phyloP scores from a whole-genome alignment of 2,329 filamentous ascomycete species.

The Scedosporium aurantiacum region DNA sequence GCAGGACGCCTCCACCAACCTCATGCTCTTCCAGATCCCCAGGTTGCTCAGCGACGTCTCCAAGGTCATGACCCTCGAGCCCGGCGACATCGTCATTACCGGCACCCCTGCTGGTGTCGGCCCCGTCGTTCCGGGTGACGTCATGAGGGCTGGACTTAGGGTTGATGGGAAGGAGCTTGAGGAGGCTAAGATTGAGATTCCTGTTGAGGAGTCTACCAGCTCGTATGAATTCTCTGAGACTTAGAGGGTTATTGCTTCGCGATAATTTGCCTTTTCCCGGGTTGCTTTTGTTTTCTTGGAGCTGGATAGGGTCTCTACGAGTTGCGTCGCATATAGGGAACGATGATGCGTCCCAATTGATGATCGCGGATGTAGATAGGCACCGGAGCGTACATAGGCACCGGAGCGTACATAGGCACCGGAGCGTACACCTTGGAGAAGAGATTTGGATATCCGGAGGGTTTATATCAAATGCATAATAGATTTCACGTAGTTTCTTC shows the following conservation, averaged over 20 bases:
- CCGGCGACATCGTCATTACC: slow-evolving; percentile 89
- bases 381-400: no score
- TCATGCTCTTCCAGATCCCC: slow-evolving; percentile 91
- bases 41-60: slow-evolving; percentile 83
- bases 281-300: background rate
- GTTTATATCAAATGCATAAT: background rate
- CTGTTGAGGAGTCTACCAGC: slow-evolving; percentile 67
- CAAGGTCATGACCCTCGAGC: slow-evolving; percentile 84
- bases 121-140: slow-evolving; percentile 70
- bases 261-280: background rate
- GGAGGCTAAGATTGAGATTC: slow-evolving; percentile 74
- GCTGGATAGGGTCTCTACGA: background rate
- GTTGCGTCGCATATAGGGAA: no score
- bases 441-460: background rate
- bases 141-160: slow-evolving; percentile 73
- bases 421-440: no score
- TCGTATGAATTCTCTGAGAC: slow-evolving; percentile 70
- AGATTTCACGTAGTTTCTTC: background rate
- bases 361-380: background rate
- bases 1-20: slow-evolving; percentile 79
- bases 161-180: slow-evolving; percentile 73
- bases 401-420: no score
- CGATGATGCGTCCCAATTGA: background rate
- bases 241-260: slow-evolving; percentile 21
- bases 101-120: slow-evolving; percentile 96